Evolutionary conservation across 257 asterid species (phyloP).

Genomic region (Cinchona pubescens): DNA sequence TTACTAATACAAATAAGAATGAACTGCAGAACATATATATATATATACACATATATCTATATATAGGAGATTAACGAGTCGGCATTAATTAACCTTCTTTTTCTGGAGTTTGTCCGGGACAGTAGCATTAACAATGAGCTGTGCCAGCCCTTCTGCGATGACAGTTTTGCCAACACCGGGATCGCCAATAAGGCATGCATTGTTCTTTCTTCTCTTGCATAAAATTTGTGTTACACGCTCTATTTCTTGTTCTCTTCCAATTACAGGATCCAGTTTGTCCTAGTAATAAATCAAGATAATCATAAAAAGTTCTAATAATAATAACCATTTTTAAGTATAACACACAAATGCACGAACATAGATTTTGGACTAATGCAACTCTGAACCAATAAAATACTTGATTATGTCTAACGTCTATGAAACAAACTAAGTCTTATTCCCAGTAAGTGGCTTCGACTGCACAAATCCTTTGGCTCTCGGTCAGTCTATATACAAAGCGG

Average conservation of each 20-base stretch:
- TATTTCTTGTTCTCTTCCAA: conserved; percentile 41
- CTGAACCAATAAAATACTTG: too few relatives aligned
- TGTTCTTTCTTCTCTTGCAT: conserved; percentile 40
- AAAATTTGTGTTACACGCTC: conserved; percentile 40
- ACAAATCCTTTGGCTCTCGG: too few relatives aligned
- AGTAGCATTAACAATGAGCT: conserved; percentile 25
- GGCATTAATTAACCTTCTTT: conserved; percentile 26
- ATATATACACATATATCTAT: too few relatives aligned
- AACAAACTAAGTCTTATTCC: too few relatives aligned
- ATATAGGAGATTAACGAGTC: not conserved
- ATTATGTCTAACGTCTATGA: too few relatives aligned
- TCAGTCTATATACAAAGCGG: too few relatives aligned
- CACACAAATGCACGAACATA: too few relatives aligned
- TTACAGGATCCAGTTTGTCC: conserved; percentile 47
- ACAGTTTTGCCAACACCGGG: conserved; percentile 52
- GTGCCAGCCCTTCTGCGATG: conserved; percentile 42
- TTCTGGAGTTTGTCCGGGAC: conserved; percentile 36
- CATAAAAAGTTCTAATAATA: too few relatives aligned
- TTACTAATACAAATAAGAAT: not conserved
- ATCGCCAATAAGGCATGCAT: conserved; percentile 42
- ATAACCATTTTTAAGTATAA: not conserved
- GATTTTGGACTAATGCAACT: too few relatives aligned
- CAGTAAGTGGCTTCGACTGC: too few relatives aligned
- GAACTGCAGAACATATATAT: too few relatives aligned
- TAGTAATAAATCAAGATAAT: conserved; percentile 2